Conservation (phyloP, 2,329 filamentous ascomycete species). For the Penicillium sclerotigenum region DNA sequence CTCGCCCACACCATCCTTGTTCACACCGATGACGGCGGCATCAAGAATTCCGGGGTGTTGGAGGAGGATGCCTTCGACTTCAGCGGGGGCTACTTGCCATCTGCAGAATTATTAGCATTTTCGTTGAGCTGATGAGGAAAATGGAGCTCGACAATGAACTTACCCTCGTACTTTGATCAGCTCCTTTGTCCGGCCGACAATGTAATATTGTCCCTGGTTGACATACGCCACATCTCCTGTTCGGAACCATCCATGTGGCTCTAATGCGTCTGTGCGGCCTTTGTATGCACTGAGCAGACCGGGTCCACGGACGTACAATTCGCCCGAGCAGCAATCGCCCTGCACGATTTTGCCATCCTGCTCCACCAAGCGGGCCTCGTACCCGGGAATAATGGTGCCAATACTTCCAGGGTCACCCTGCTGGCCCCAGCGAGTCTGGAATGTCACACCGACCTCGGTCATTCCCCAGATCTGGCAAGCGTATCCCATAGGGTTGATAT, state of each 20-base stretch:
- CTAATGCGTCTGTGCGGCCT: constrained; percentile 34
- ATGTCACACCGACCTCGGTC: constrained; percentile 51
- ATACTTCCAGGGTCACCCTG: constrained; percentile 48
- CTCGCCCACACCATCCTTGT: constrained; percentile 34
- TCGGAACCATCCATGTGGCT: constrained; percentile 42
- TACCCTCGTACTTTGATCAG: constrained; percentile 49
- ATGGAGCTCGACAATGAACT: constrained; percentile 11
- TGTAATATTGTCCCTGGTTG: constrained; percentile 38
- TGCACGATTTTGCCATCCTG: constrained; percentile 31
- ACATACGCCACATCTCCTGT: constrained; percentile 44
- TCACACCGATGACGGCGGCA: constrained; percentile 47
- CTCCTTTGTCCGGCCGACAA: constrained; percentile 45
- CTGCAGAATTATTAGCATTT: constrained; percentile 16
- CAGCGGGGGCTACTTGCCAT: constrained; percentile 50
- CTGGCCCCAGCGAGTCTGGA: constrained; percentile 41
- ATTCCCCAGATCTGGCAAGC: constrained; percentile 54
- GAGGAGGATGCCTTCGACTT: constrained; percentile 47
- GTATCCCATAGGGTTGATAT: constrained; percentile 42
- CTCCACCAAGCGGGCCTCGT: constrained; percentile 38
- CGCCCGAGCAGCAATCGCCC: constrained; percentile 35
- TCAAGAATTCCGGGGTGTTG: constrained; percentile 46
- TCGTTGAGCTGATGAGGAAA: background rate
- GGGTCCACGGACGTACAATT: constrained; percentile 42
- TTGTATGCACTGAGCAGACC: constrained; percentile 40
- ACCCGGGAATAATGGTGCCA: constrained; percentile 45